A percentile compares a stretch with the other conserved stretches of the same genome.
These are phyloP conservation scores for Hondaea fermentalgiana DNA, from an alignment of 108 stramenopile species.

Conservation along the genomic window DNA sequence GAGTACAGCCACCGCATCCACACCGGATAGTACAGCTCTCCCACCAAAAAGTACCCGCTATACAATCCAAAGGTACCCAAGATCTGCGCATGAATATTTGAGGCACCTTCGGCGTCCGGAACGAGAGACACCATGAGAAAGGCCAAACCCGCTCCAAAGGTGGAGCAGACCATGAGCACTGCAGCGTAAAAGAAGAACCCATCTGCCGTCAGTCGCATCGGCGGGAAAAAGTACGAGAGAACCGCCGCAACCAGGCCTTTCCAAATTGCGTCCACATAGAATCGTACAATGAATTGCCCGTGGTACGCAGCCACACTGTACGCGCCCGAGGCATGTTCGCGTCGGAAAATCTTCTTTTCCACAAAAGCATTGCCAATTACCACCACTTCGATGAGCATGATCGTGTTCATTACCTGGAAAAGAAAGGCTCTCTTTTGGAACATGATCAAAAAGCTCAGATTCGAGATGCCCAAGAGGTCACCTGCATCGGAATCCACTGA, in stretches of 20 bases:
- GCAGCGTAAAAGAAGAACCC: neutral
- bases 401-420: conserved; percentile 13
- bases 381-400: conserved; percentile 6
- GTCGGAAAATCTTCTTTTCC: neutral
- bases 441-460: neutral
- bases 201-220: neutral
- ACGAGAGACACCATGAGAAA: conserved; percentile 2
- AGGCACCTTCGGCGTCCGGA: conserved; percentile 7
- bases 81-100: neutral
- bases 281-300: neutral
- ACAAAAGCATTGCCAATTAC: neutral
- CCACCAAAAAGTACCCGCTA: neutral
- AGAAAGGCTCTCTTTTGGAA: neutral
- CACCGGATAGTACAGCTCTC: neutral
- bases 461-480: neutral
- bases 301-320: conserved; percentile 3
- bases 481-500: neutral
- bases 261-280: conserved; percentile 12
- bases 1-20: conserved; percentile 7
- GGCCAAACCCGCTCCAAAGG: neutral
- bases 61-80: neutral
- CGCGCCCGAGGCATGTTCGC: neutral
- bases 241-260: neutral
- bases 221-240: conserved; percentile 9
- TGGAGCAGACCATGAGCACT: neutral